Base-by-base conservation (phyloP, 192 early-diverging fungal species). In the Backusella parvicylindrica region DNA sequence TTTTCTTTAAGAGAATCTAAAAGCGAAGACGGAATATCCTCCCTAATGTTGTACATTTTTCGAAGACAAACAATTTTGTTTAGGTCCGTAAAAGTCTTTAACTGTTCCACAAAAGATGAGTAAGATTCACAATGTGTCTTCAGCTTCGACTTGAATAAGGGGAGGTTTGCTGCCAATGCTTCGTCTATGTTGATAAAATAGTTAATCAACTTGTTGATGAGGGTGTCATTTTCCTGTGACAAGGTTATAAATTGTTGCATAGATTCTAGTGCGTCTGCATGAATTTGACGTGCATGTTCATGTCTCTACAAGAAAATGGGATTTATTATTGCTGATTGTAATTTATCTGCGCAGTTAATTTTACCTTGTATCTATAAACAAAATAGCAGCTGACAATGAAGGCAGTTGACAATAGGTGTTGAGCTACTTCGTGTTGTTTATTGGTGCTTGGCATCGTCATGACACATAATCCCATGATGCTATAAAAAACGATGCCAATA, bases 31-130 rank as follows among this genome's bases (percentile, higher is more conserved):
- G 53, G 53, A 28, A 53, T 53, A 71, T 37, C 73, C 35, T 68
- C 73, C 2, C 74, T 77, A 60, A 26, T 60, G 68, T 84, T 81
- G 72, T 86, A 88, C 87, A 88, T 86, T 40, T 84, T 83, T 18
- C 78, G 49, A 18, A 88, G 75, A 23, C 79, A 77, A 50, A 60
- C 70, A 3, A 88, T 75, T 47, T 82, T 79, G 28, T 72, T 73
- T 16, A 68, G 63, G 68, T 85, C 78, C 28, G 82, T 82, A 50
- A 82, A 78, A n/a, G 87, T 80, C 31, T 64, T 60, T 60, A 60
- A 4, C 28, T 28, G 53, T 60, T 60, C 53, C 53, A 60, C 53
- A 28, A 60, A 60, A 26, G 53, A 12, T 21, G 26, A 15, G 13
- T 75, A 75, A 1, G 73, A 30, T 8, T 68, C 64, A 36, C 47